Evolutionary conservation across 2,329 filamentous ascomycete species (phyloP).

Genomic region (Fusarium sp.): DNA sequence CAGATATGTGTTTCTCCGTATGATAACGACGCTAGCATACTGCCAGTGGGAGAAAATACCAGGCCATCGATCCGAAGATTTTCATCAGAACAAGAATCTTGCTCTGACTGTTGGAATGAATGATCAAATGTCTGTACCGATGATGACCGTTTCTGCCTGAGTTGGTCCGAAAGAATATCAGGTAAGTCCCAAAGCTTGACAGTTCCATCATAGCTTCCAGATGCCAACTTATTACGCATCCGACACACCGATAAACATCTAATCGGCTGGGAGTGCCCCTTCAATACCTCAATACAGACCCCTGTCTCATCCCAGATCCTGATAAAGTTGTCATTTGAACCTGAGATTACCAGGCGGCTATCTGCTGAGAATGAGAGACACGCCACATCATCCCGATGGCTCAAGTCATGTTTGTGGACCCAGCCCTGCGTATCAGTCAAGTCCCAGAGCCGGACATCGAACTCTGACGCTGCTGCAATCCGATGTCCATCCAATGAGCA

Average conservation of each 20-base stretch:
- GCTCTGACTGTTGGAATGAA: too few species aligned
- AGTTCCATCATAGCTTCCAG: rapidly evolving
- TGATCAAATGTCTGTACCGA: rapidly evolving
- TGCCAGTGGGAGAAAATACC: rapidly evolving
- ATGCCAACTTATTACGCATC: neutral
- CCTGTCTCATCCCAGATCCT: neutral
- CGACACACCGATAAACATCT: rapidly evolving
- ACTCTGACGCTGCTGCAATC: rapidly evolving
- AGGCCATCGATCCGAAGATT: rapidly evolving
- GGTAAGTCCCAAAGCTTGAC: neutral
- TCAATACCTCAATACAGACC: rapidly evolving
- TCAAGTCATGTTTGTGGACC: neutral
- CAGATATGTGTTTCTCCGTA: rapidly evolving
- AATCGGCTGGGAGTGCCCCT: rapidly evolving
- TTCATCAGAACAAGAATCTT: rapidly evolving
- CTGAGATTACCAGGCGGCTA: neutral
- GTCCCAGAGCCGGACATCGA: rapidly evolving
- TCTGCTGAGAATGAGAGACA: neutral
- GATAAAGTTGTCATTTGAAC: neutral
- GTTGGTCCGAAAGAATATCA: rapidly evolving
- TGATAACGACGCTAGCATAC: rapidly evolving
- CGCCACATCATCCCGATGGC: too few species aligned
- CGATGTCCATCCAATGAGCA: neutral
- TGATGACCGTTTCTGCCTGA: neutral
- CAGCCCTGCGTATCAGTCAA: rapidly evolving